These are phyloP conservation scores for Teratosphaeria epicoccoides DNA, from an alignment of 2,329 filamentous ascomycete species.

Conservation along the genomic window DNA sequence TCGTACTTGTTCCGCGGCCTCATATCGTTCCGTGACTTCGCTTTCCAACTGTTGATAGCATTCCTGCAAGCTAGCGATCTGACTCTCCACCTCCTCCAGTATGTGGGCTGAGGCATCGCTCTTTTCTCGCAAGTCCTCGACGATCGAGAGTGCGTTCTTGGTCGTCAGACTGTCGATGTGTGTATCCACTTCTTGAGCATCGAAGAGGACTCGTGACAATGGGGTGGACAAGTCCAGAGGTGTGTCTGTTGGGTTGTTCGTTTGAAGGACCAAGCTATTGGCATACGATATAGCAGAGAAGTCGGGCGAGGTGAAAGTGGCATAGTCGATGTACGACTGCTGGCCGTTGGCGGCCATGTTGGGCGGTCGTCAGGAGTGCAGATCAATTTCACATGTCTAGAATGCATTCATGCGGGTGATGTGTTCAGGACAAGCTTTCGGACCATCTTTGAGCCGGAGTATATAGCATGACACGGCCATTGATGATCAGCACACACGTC, in stretches of 20 bases:
- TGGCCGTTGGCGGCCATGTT: not conserved
- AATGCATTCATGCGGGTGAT: no score
- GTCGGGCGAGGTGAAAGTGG: conserved; percentile 70
- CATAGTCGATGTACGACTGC: conserved; percentile 75
- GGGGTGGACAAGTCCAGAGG: conserved; percentile 90
- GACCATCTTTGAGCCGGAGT: not conserved
- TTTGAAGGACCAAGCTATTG: conserved; percentile 76
- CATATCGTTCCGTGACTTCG: conserved; percentile 77
- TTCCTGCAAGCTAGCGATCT: conserved; percentile 69
- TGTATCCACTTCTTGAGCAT: conserved; percentile 92
- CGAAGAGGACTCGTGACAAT: conserved; percentile 85
- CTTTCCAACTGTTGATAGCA: conserved; percentile 77
- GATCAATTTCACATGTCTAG: not conserved
- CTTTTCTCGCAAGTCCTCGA: conserved; percentile 66
- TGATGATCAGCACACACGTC: no score
- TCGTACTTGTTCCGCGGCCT: conserved; percentile 72
- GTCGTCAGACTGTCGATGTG: conserved; percentile 87
- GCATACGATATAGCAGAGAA: conserved; percentile 79
- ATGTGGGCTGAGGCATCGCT: conserved; percentile 62
- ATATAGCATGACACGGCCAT: no score
- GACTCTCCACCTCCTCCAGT: conserved; percentile 64
- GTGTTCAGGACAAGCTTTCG: not conserved
- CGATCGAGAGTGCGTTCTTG: conserved; percentile 67
- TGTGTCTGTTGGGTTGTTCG: conserved; percentile 84
- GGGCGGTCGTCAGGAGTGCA: not conserved